Base-by-base conservation (phyloP, 805 yeast species). In the Zygoascus biomembranicola region DNA sequence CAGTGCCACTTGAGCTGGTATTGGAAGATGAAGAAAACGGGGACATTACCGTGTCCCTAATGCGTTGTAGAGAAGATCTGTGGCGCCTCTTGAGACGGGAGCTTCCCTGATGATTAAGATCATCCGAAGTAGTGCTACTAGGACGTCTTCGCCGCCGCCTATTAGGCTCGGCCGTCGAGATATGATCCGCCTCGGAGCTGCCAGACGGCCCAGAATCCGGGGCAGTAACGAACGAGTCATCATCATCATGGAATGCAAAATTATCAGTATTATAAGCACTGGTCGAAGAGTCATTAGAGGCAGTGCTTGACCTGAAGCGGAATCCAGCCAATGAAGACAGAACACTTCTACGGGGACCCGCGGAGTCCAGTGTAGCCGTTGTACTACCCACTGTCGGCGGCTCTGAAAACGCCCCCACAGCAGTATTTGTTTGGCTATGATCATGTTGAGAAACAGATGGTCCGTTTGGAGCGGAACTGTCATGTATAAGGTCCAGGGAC, bases 71-170 rank as follows among this genome's bases (percentile, higher is more conserved):
- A 16, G 49, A 46, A 14, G 49, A 46, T 14, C 49, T 28, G 18
- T 46, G 32, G 13, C 32, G 39, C 13, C 49, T 20, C 26, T 19
- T 31, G 20, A 39, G 41, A 20, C 49, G 31, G 32, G 32, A 20
- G 13, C 32, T 19, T 13, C 31, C 39, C 9, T 37, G 13, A 4
- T 16, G 31, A 32, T 28, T 18, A 3, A 32, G 26, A 37, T 46
- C 49, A 19, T 46, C 49, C 2, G 37, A 26, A 32, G 32, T 39
- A n/a, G 37, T 31, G 23, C 42, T 32, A n/a, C 41, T 31, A 28
- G 32, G 49, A n/a, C 49, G 18, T 46, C 49, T n/a, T n/a, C 49
- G 37, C 6, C 49, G 32, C 11, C 47, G 47, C 32, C 49, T 14
- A 32, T 46, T 31, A 23, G 44, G 14, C 14, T 13, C 35, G 49